These are phyloP conservation scores for Ogataea nonfermentans DNA, from an alignment of 805 yeast species.

Conservation along the genomic window DNA sequence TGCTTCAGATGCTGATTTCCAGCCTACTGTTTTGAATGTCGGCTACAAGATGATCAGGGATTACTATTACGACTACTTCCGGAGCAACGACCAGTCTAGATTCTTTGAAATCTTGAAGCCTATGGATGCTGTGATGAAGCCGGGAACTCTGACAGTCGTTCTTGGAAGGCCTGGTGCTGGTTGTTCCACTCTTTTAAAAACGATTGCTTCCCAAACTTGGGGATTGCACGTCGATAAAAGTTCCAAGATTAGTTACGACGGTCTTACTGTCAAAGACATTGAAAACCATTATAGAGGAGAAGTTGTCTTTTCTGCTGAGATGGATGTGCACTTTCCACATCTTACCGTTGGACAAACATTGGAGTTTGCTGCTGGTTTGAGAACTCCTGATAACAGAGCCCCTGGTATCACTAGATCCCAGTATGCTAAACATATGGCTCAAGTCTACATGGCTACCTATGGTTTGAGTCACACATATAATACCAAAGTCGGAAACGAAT, in stretches of 20 bases:
- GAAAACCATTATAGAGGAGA: constrained; percentile 59
- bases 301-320: constrained; percentile 67
- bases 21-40: constrained; percentile 52
- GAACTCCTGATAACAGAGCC: constrained; percentile 61
- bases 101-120: constrained; percentile 56
- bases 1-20: constrained; percentile 68
- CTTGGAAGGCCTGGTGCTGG: constrained; percentile 85
- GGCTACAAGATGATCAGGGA: constrained; percentile 36
- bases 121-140: constrained; percentile 60
- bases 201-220: constrained; percentile 56
- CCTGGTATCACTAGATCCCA: constrained; percentile 57
- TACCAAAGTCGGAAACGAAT: constrained; percentile 63
- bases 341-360: constrained; percentile 66
- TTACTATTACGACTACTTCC: constrained; percentile 25
- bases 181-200: constrained; percentile 64
- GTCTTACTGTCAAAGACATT: constrained; percentile 52
- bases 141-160: constrained; percentile 69
- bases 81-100: constrained; percentile 30
- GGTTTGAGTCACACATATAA: constrained; percentile 48
- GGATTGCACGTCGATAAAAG: constrained; percentile 52
- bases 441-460: constrained; percentile 30
- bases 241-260: constrained; percentile 51
- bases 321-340: constrained; percentile 67
- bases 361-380: constrained; percentile 57
- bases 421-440: constrained; percentile 52